These are phyloP conservation scores for Adansonia gregorii DNA, from an alignment of 441 rosid genomes.

Conservation along the genomic window DNA sequence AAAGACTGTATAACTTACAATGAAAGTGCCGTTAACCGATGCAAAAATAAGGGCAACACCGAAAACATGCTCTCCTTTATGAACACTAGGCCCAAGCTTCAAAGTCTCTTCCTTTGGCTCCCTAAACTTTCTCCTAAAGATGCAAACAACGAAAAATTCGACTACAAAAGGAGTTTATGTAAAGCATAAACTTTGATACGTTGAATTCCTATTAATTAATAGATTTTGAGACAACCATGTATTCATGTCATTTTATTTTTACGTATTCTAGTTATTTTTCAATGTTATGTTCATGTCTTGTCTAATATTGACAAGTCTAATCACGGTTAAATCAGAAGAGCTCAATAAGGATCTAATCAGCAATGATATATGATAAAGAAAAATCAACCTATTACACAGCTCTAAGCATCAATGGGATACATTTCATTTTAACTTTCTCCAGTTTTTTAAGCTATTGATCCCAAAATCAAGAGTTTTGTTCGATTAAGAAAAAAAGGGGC, in stretches of 20 bases:
- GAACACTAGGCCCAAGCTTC: slow-evolving; percentile 48
- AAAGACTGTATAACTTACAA: slow-evolving; percentile 38
- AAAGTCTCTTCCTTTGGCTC: slow-evolving; percentile 57
- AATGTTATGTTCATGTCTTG: too few species aligned
- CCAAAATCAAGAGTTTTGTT: background rate
- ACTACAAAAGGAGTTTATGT: too few species aligned
- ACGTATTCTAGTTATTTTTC: too few species aligned
- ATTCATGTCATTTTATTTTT: too few species aligned
- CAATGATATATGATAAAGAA: background rate
- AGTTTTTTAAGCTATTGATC: background rate
- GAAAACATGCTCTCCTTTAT: slow-evolving; percentile 50
- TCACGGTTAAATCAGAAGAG: background rate
- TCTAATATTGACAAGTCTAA: too few species aligned
- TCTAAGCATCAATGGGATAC: background rate
- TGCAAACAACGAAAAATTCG: background rate
- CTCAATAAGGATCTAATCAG: background rate
- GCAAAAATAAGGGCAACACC: slow-evolving; percentile 63
- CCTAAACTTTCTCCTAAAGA: slow-evolving; percentile 35
- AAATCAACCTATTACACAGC: background rate
- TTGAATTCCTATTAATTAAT: too few species aligned
- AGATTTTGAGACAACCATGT: too few species aligned
- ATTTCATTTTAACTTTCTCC: background rate
- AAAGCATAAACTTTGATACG: too few species aligned
- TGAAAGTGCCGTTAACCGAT: slow-evolving; percentile 61
- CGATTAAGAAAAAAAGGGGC: background rate